These are phyloP conservation scores for Chiua virens DNA, from an alignment of 768 basidiomycete genomes.

Conservation along the genomic window DNA sequence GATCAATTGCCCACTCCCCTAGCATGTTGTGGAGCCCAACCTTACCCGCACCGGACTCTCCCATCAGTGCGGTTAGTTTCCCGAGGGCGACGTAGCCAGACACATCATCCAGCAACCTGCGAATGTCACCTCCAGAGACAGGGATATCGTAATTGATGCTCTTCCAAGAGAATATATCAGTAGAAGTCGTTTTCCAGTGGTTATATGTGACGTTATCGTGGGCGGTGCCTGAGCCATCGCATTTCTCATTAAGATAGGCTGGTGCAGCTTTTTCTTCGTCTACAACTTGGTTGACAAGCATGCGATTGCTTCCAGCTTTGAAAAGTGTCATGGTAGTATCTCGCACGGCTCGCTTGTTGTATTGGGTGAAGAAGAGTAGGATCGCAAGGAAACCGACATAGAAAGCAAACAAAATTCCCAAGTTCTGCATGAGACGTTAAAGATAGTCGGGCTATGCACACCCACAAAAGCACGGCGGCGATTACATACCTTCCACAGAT, in stretches of 20 bases:
- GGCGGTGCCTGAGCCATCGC: no score
- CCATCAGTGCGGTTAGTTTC: conserved; percentile 53
- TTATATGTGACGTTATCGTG: neutral
- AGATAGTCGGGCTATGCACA: neutral
- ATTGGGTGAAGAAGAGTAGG: conserved; percentile 39
- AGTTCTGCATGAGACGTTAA: conserved; percentile 28
- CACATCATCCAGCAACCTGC: conserved; percentile 44
- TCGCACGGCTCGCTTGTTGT: conserved; percentile 27
- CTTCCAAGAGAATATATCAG: conserved; percentile 75
- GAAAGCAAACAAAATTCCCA: conserved; percentile 48
- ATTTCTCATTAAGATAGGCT: neutral
- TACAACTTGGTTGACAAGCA: neutral
- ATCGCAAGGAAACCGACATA: conserved; percentile 37
- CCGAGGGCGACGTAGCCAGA: conserved; percentile 53
- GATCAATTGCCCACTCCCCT: neutral
- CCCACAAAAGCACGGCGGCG: neutral
- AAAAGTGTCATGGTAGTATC: conserved; percentile 32
- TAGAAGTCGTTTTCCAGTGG: no score
- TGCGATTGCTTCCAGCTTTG: conserved; percentile 6
- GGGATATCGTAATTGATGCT: conserved; percentile 64
- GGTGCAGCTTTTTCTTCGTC: conserved; percentile 19
- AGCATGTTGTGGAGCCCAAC: conserved; percentile 2
- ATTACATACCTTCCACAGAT: conserved; percentile 40
- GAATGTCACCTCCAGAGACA: conserved; percentile 29
- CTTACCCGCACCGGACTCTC: conserved; percentile 36